Evolutionary conservation across 495 filamentous ascomycete species (phyloP), one percentile per base, ranked within the genome.

Genomic region (Podospora pseudoanserina): DNA sequence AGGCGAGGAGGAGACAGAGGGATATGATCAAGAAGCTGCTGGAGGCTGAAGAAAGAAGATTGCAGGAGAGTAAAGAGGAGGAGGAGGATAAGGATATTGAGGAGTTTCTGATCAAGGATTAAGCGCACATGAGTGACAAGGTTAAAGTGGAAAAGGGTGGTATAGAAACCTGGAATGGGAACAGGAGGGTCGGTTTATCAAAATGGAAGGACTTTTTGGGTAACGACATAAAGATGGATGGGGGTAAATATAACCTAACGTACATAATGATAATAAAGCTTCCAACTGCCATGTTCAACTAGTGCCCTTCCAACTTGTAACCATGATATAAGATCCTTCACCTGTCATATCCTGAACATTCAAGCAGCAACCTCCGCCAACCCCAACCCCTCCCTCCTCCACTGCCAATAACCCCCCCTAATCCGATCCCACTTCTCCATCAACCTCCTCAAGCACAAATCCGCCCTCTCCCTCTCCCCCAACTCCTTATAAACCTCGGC

Each of bases 341-440:
- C 39, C 13, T 13, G 9, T 16, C 7, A 13, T 11, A 39, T 6
- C 34, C 39, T 49, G 39, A 49, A 49, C 39, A 49, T 49, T 49
- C 13, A 49, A 49, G 39, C 39, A 49, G 39, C 62, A 69, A 20
- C 55, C 55, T 58, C 55, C 55, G 6, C 39, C 15, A 49, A 49
- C 39, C 13, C 39, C 39, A 49, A 49, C 39, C 39, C 39, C 3
- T 27, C 65, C 57, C 13, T 57, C 44, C 26, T 26, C 79, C 93
- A 97, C 73, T 91, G 86, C 95, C 96, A 99, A 79, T 97, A 98
- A 71, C 93, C 93, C 70, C 86, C 87, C 54, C 96, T 82, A 68
- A 99, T 91, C 7, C 91, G 91, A 84, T 99, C 95, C 82, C 91
- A 98, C 83, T 88, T 92, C 72, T 91, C 86, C 44, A 87, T 90